Percentiles rank a stretch among this genome's conserved stretches.
Conservation (phyloP, 1,139 yeast genomes). For the Geotrichum aggregatum region DNA sequence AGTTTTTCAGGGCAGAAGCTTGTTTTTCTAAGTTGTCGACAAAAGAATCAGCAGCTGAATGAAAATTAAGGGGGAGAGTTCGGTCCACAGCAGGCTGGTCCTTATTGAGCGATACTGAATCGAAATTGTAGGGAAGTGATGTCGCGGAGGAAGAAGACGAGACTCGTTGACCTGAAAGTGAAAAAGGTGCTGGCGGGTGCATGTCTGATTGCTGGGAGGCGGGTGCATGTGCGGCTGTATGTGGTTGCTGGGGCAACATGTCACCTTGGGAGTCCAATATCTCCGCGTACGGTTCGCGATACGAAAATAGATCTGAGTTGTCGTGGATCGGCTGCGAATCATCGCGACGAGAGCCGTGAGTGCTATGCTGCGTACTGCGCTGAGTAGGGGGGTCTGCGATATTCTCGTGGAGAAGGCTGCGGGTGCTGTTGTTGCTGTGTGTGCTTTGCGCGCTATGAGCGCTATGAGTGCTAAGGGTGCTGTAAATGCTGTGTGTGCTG, state of each 20-base stretch:
- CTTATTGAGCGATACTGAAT: background rate
- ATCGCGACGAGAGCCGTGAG: background rate
- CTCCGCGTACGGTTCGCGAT: slow-evolving; percentile 3
- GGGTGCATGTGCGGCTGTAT: background rate
- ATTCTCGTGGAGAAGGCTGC: background rate
- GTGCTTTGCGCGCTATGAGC: background rate
- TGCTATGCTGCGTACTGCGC: background rate
- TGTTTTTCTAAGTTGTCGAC: slow-evolving; percentile 1
- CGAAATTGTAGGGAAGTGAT: too few species aligned
- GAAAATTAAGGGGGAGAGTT: background rate
- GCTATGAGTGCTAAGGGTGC: background rate
- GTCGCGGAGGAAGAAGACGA: too few species aligned
- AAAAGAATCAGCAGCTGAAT: background rate
- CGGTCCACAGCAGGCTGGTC: slow-evolving; percentile 1
- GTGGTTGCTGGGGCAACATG: background rate
- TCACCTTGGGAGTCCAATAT: background rate
- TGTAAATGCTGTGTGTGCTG: background rate
- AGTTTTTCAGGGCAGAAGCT: background rate
- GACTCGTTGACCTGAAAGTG: background rate
- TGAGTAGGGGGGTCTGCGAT: background rate
- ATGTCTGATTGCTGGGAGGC: background rate
- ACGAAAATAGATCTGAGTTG: background rate
- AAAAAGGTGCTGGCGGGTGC: slow-evolving; percentile 1
- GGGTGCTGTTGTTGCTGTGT: background rate
- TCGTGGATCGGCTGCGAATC: background rate